Conservation (phyloP, 768 basidiomycete genomes). For the Cubamyces lactineus region DNA sequence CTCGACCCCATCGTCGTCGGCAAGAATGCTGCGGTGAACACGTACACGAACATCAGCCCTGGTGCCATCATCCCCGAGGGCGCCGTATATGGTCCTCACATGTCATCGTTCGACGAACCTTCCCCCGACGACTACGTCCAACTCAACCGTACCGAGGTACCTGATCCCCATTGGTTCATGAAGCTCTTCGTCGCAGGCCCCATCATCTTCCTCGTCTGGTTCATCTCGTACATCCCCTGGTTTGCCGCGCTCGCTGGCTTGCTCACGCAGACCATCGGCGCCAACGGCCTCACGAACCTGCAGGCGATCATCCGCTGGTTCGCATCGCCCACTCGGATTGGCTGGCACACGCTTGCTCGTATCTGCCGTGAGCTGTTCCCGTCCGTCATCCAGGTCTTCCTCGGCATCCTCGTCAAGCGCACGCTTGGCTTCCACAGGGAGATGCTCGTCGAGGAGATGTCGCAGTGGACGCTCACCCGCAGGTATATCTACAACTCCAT, state of each 20-base stretch:
- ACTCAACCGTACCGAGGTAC: slow-evolving; percentile 43
- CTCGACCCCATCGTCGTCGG: slow-evolving; percentile 45
- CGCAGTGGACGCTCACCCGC: slow-evolving; percentile 39
- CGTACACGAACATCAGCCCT: slow-evolving; percentile 48
- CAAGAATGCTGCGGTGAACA: slow-evolving; percentile 43
- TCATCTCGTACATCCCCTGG: slow-evolving; percentile 48
- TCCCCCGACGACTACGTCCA: slow-evolving; percentile 42
- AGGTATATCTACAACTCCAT: slow-evolving; percentile 44
- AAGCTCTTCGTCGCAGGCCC: slow-evolving; percentile 45
- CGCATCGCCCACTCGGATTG: slow-evolving; percentile 42
- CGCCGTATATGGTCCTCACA: slow-evolving; percentile 49
- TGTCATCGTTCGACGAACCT: slow-evolving; percentile 46
- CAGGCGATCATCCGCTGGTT: slow-evolving; percentile 50
- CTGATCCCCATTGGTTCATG: slow-evolving; percentile 38
- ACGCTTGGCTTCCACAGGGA: slow-evolving; percentile 44
- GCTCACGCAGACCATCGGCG: slow-evolving; percentile 39
- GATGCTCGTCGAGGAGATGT: slow-evolving; percentile 28
- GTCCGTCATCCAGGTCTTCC: slow-evolving; percentile 42
- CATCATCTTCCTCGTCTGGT: slow-evolving; percentile 39
- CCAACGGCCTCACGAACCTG: slow-evolving; percentile 37
- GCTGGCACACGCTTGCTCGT: slow-evolving; percentile 45
- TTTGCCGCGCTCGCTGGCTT: slow-evolving; percentile 44
- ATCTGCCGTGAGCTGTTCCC: slow-evolving; percentile 42
- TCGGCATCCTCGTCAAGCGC: slow-evolving; percentile 47
- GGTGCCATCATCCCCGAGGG: slow-evolving; percentile 42